Evolutionary conservation across 2,329 filamentous ascomycete species (phyloP), one percentile per base, ranked within the genome.

Genomic region (Trichoderma brevicompactum): DNA sequence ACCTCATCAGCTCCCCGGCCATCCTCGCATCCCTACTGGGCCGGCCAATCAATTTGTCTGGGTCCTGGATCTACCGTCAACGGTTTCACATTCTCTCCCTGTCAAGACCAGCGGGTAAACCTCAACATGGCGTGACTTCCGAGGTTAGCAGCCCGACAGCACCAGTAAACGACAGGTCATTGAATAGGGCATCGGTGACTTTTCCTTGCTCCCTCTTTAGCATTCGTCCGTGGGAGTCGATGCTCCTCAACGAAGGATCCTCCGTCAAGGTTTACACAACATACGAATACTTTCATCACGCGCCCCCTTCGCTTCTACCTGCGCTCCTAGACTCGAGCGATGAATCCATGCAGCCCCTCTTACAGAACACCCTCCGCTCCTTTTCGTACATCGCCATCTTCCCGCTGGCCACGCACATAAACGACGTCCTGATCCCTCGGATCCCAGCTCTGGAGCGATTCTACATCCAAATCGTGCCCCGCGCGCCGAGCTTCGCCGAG

Each of bases 161-260:
- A 38, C 12, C 13, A 5, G 8, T 19, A 17, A 46, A 15, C 12
- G 8, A n/a, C 6, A 5, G 36, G 1, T 13, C 34, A 2, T 8
- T 19, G 9, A 38, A 32, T 19, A 17, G 23, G 6, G n/a, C 38
- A 38, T n/a, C 61, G 15, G 17, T n/a, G 19, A 54, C 69, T 19
- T 68, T 72, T 0, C 72, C 75, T 2, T 78, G 74, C 68, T 74
- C 73, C 10, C 76, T 92, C 0, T 82, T 92, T 50, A 81, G 81
- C 32, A 78, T 84, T n/a, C 82, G 85, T 1, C 83, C 84, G 2
- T 94, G 91, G 91, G 82, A 81, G 0, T 82, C 84, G 17, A 71
- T 92, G 0, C 79, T 85, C 2, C 84, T 92, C 68, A 94, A 94
- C 73, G 91, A 94, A 77, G 89, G 90, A 8, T 92, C 89, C 0